Conservation (phyloP, 2,329 filamentous ascomycete species). For the Didymosphaeria variabile region DNA sequence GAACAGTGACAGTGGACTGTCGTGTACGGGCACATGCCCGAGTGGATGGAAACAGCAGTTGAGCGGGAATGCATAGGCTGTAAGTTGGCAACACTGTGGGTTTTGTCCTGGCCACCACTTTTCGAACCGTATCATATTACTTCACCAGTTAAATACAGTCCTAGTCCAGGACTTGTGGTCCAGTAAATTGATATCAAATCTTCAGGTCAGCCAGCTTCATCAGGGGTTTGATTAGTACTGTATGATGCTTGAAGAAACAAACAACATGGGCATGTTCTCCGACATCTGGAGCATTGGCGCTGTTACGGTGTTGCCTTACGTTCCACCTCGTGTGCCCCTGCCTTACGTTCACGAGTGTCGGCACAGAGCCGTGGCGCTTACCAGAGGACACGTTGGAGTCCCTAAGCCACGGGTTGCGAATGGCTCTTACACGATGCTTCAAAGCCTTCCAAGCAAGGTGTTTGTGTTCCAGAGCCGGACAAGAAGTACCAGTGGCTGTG, state of each 20-base stretch:
- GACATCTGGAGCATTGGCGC: neutral
- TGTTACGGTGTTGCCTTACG: neutral
- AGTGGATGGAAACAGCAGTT: slow-evolving; percentile 36
- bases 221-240: no score
- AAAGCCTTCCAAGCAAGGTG: neutral
- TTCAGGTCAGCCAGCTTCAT: no score
- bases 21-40: slow-evolving; percentile 38
- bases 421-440: neutral
- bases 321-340: neutral
- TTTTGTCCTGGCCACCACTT: no score
- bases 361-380: neutral
- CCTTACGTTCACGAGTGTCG: neutral
- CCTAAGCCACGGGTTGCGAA: neutral
- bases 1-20: slow-evolving; percentile 36
- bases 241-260: no score
- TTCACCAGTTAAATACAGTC: no score
- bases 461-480: neutral
- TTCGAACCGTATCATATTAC: no score
- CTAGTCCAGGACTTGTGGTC: no score
- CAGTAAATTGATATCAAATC: no score
- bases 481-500: neutral
- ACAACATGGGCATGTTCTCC: no score
- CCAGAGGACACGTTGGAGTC: neutral
- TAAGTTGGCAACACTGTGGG: neutral
- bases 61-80: slow-evolving; percentile 31